phyloP scores from a whole-genome alignment of 192 early-diverging fungal species.

The Rhizoclosmatium globosum region DNA sequence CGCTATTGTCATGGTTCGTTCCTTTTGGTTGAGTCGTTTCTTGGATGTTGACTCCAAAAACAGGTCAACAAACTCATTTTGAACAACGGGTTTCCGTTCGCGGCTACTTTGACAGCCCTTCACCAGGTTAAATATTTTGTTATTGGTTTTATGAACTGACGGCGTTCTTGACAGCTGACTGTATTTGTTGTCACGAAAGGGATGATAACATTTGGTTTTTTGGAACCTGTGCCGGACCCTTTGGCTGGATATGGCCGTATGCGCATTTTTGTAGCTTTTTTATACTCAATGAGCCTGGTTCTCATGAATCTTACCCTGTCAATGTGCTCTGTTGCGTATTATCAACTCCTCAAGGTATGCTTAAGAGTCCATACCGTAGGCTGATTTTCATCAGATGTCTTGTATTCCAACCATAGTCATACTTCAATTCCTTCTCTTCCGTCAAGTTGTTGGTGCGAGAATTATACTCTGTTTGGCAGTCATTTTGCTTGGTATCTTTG shows the following conservation, averaged over 20 bases:
- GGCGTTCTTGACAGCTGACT: conserved; percentile 8
- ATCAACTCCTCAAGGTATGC: conserved; percentile 35
- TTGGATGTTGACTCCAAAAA: neutral
- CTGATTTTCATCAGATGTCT: too few species aligned
- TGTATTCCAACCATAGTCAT: conserved; percentile 21
- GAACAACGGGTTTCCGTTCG: conserved; percentile 31
- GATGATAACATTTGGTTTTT: conserved; percentile 3
- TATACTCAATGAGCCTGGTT: conserved; percentile 20
- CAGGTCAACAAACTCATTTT: conserved; percentile 36
- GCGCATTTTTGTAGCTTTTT: neutral
- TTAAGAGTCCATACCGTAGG: too few species aligned
- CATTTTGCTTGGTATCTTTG: conserved; percentile 9
- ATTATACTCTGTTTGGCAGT: neutral
- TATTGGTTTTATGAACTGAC: too few species aligned
- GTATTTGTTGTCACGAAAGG: conserved; percentile 1
- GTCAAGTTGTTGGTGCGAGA: neutral
- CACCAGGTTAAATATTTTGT: conserved; percentile 14
- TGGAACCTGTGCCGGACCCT: conserved; percentile 19
- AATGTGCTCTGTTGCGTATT: conserved; percentile 34
- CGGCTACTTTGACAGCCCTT: conserved; percentile 29
- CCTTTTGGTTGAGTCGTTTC: neutral
- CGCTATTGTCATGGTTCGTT: conserved; percentile 35
- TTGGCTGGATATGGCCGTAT: neutral
- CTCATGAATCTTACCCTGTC: conserved; percentile 37
- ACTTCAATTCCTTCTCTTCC: conserved; percentile 19